Conservation (phyloP, 2,329 filamentous ascomycete genomes). For the Aspergillus sp. region DNA sequence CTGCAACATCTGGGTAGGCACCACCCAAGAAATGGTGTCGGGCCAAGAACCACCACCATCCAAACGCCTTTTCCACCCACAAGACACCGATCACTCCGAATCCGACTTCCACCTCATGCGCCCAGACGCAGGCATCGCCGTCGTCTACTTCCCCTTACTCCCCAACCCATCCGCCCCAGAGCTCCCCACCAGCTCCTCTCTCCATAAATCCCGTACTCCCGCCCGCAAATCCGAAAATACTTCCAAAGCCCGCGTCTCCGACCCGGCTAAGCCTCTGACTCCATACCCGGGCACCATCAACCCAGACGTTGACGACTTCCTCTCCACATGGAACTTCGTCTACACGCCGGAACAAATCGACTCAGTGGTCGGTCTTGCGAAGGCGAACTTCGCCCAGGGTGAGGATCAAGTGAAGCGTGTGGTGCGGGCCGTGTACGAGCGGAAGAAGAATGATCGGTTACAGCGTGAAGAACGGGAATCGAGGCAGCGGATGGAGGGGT, state of each 20-base stretch:
- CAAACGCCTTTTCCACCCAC: conserved; percentile 49
- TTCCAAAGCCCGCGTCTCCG: conserved; percentile 16
- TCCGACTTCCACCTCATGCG: conserved; percentile 70
- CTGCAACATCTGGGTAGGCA: conserved; percentile 95
- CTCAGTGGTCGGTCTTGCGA: conserved; percentile 75
- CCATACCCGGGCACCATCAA: conserved; percentile 70
- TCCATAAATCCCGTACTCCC: conserved; percentile 27
- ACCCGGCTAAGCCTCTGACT: conserved; percentile 25
- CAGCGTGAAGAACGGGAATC: conserved; percentile 30
- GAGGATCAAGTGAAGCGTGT: conserved; percentile 74
- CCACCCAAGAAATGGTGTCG: conserved; percentile 69
- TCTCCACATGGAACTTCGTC: conserved; percentile 97
- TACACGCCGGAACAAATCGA: conserved; percentile 92
- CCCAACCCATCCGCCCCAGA: conserved; percentile 62
- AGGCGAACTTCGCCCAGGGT: conserved; percentile 84
- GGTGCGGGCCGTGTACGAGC: conserved; percentile 85
- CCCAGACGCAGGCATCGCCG: conserved; percentile 79
- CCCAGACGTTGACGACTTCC: conserved; percentile 77
- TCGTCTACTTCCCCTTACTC: conserved; percentile 88
- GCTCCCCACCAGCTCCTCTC: conserved; percentile 25
- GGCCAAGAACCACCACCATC: conserved; percentile 55
- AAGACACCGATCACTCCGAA: conserved; percentile 59
- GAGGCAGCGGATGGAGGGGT: conserved; percentile 32
- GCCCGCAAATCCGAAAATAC: conserved; percentile 24
- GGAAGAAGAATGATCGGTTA: conserved; percentile 68